phyloP scores from a whole-genome alignment of 2,329 filamentous ascomycete species.

The Colletotrichum phormii region DNA sequence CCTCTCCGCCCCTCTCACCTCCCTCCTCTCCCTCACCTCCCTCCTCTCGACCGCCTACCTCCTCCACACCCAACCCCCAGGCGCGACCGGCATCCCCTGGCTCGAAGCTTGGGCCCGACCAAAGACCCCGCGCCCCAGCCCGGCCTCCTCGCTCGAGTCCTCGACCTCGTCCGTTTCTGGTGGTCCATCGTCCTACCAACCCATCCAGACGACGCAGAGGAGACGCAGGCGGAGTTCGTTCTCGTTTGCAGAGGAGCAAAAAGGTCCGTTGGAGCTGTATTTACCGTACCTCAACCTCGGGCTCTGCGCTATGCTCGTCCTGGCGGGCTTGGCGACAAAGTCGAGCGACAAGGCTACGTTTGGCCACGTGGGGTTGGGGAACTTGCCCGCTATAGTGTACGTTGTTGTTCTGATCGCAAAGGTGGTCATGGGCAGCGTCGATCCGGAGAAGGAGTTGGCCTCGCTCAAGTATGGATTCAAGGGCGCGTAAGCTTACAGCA shows the following conservation, averaged over 20 bases:
- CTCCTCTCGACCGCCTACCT: slow-evolving; percentile 73
- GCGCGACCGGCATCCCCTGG: slow-evolving; percentile 61
- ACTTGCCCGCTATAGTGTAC: slow-evolving; percentile 69
- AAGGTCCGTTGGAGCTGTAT: slow-evolving; percentile 64
- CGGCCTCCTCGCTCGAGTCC: slow-evolving; percentile 20
- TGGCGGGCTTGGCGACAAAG: slow-evolving; percentile 55
- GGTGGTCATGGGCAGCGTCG: slow-evolving; percentile 74
- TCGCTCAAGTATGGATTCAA: slow-evolving; percentile 75
- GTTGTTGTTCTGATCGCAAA: slow-evolving; percentile 71
- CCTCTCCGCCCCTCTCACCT: slow-evolving; percentile 19
- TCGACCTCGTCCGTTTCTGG: slow-evolving; percentile 27
- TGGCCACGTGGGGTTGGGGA: slow-evolving; percentile 58
- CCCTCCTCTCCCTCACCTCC: slow-evolving; percentile 58
- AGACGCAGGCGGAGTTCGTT: slow-evolving; percentile 38
- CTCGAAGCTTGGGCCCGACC: slow-evolving; percentile 58
- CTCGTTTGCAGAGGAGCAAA: slow-evolving; percentile 35
- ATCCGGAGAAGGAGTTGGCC: slow-evolving; percentile 74
- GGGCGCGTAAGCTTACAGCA: slow-evolving; percentile 61
- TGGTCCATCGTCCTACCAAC: slow-evolving; percentile 13
- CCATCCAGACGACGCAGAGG: slow-evolving; percentile 13
- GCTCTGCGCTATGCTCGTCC: slow-evolving; percentile 64
- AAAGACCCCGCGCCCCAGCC: slow-evolving; percentile 38
- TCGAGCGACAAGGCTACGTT: slow-evolving; percentile 44
- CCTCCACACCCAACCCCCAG: slow-evolving; percentile 66
- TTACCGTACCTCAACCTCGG: slow-evolving; percentile 71